phyloP scores from a whole-genome alignment of 805 yeast genomes.

The Kodamaea kaohsiungensis region DNA sequence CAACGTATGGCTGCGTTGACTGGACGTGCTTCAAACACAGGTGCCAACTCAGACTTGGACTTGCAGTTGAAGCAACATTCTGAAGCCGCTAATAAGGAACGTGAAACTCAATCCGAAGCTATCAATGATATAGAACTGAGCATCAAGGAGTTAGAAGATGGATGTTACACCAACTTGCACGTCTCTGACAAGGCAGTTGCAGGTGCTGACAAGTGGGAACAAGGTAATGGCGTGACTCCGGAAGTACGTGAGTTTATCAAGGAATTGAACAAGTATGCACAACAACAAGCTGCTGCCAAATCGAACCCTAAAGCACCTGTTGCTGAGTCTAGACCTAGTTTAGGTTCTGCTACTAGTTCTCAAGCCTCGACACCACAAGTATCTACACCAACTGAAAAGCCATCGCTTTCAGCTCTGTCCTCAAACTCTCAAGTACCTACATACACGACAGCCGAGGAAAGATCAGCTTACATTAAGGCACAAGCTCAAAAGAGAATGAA shows the following conservation, averaged over 20 bases:
- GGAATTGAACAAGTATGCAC: constrained; percentile 40
- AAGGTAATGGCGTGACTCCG: constrained; percentile 71
- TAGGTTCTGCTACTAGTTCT: neutral
- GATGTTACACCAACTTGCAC: constrained; percentile 44
- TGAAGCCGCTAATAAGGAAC: constrained; percentile 51
- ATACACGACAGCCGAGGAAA: constrained; percentile 57
- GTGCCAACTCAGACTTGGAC: constrained; percentile 56
- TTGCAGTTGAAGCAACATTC: constrained; percentile 52
- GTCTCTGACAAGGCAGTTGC: constrained; percentile 43
- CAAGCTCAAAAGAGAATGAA: constrained; percentile 77
- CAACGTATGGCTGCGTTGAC: constrained; percentile 93
- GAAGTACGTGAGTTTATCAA: constrained; percentile 63
- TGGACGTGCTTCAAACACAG: constrained; percentile 58
- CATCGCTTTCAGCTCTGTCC: neutral
- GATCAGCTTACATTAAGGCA: constrained; percentile 80
- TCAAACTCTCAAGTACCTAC: constrained; percentile 16
- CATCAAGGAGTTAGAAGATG: constrained; percentile 61
- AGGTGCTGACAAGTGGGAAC: constrained; percentile 74
- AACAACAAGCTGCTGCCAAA: constrained; percentile 5
- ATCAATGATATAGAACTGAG: constrained; percentile 73
- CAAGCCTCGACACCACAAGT: constrained; percentile 10
- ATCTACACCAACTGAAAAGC: constrained; percentile 8
- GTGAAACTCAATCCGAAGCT: constrained; percentile 56
- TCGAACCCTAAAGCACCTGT: constrained; percentile 16
- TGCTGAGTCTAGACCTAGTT: constrained; percentile 15